phyloP scores from a whole-genome alignment of 2,329 filamentous ascomycete genomes.

The Botrytis medusae region DNA sequence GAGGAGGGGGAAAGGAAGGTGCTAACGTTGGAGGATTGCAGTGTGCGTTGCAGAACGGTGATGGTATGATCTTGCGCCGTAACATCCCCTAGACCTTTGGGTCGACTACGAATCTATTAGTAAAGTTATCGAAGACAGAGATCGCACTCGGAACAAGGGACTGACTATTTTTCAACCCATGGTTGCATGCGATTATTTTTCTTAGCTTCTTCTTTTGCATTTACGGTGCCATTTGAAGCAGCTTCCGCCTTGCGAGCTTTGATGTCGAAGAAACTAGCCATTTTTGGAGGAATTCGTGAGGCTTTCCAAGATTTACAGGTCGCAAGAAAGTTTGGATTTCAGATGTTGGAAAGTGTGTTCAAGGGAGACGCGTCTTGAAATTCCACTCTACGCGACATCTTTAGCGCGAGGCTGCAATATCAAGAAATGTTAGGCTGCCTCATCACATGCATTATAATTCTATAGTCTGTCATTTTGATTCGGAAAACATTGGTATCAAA shows the following conservation, averaged over 20 bases:
- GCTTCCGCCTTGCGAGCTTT: constrained; percentile 84
- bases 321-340: background rate
- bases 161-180: constrained; percentile 99
- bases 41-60: constrained; percentile 83
- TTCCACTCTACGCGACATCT: constrained; percentile 22
- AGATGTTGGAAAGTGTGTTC: background rate
- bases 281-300: constrained; percentile 40
- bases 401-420: constrained; percentile 14
- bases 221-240: constrained; percentile 60
- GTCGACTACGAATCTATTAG: constrained; percentile 55
- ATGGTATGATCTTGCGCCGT: constrained; percentile 97
- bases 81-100: constrained; percentile 90
- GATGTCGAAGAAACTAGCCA: constrained; percentile 94
- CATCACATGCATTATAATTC: background rate
- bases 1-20: background rate
- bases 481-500: background rate
- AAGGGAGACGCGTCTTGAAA: constrained; percentile 23
- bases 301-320: background rate
- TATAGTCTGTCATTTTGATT: background rate
- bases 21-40: constrained; percentile 86
- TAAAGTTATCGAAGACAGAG: background rate
- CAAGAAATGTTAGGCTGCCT: background rate
- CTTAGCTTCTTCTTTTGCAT: constrained; percentile 62
- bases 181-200: constrained; percentile 72
- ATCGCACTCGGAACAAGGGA: background rate